Conservation (phyloP, 2,329 filamentous ascomycete genomes). For the Alternaria gansuensis region DNA sequence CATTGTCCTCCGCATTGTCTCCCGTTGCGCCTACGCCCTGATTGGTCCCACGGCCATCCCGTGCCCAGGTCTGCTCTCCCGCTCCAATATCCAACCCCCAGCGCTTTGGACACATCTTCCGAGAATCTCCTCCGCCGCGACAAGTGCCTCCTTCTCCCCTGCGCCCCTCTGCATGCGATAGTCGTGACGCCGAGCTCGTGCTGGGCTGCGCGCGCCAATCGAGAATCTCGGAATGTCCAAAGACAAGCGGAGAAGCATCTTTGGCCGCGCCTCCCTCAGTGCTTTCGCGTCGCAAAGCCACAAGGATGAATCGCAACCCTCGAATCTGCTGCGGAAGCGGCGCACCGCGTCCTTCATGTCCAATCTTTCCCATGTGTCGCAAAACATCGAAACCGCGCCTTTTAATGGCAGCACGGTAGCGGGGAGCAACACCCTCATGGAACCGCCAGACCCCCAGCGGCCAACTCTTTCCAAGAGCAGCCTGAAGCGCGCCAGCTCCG, state of each 20-base stretch:
- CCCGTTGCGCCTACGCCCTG: constrained; percentile 22
- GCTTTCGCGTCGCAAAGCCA: constrained; percentile 41
- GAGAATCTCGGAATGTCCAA: constrained; percentile 46
- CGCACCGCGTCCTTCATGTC: constrained; percentile 51
- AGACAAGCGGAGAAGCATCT: constrained; percentile 52
- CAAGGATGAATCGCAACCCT: constrained; percentile 49
- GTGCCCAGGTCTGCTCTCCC: constrained; percentile 9
- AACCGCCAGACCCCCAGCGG: constrained; percentile 25
- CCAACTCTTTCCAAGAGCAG: constrained; percentile 35
- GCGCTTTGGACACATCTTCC: constrained; percentile 2
- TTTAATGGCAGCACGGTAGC: constrained; percentile 23
- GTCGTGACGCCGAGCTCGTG: constrained; percentile 40
- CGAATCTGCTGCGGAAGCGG: constrained; percentile 51
- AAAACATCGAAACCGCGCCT: constrained; percentile 33
- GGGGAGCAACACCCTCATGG: constrained; percentile 19
- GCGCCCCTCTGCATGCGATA: constrained; percentile 33
- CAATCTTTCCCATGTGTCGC: constrained; percentile 42
- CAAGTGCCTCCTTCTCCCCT: constrained; percentile 19
- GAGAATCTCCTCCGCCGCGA: constrained; percentile 11
- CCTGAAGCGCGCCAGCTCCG: constrained; percentile 54
- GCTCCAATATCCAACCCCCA: constrained; percentile 4
- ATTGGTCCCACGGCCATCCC: constrained; percentile 15
- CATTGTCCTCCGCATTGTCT: constrained; percentile 14
- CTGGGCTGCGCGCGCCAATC: constrained; percentile 40
- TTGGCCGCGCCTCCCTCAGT: constrained; percentile 45